A percentile compares a stretch with the other conserved stretches of the same genome.
These are phyloP conservation scores for Teunomyces gatunensis DNA, from an alignment of 805 yeast species.

Conservation along the genomic window DNA sequence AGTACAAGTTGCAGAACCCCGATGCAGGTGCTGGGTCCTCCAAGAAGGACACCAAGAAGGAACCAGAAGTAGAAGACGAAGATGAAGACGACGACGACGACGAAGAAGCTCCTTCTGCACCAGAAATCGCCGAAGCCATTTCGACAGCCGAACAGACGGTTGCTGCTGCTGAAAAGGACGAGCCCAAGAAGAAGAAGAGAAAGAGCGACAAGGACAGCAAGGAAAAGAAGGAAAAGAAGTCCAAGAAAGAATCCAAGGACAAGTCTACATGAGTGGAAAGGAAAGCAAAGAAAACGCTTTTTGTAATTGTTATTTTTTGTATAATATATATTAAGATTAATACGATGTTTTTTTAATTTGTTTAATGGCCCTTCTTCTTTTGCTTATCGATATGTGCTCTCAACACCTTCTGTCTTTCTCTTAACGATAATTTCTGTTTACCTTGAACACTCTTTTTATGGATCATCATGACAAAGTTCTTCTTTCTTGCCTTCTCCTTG, in stretches of 20 bases:
- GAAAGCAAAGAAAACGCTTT: neutral
- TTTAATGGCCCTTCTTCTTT: constrained; percentile 75
- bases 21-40: neutral
- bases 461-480: constrained; percentile 98
- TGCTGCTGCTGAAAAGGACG: constrained; percentile 3
- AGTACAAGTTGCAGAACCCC: constrained; percentile 22
- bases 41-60: neutral
- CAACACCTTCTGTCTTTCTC: constrained; percentile 85
- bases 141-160: constrained; percentile 2
- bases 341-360: neutral
- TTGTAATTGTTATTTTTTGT: neutral
- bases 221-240: constrained; percentile 15
- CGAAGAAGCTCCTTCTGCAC: neutral
- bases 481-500: constrained; percentile 93
- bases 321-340: neutral
- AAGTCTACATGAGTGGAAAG: neutral
- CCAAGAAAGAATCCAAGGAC: constrained; percentile 1
- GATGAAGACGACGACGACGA: neutral
- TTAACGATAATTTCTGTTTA: constrained; percentile 81
- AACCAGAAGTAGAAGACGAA: neutral
- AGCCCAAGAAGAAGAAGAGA: constrained; percentile 13
- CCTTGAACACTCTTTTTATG: constrained; percentile 95
- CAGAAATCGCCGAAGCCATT: constrained; percentile 2
- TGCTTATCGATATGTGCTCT: constrained; percentile 86
- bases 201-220: constrained; percentile 13